These are phyloP conservation scores for Zygosaccharomyces sapae DNA, from an alignment of 1,139 yeast species.

Conservation along the genomic window DNA sequence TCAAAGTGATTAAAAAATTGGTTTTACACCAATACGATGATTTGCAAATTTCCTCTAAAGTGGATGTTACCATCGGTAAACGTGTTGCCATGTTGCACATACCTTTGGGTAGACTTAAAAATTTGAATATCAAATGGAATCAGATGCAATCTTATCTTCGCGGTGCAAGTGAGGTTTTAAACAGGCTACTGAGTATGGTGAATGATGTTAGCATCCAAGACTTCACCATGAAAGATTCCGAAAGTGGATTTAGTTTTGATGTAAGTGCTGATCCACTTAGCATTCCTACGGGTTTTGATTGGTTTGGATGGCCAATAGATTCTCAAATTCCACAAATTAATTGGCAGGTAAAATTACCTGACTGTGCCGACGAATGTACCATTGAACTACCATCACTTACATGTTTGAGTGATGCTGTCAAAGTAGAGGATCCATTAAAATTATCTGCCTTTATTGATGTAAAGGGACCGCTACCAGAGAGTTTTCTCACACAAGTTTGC, in stretches of 20 bases:
- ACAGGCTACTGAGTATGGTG: conserved; percentile 21
- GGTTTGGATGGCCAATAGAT: conserved; percentile 16
- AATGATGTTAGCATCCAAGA: conserved; percentile 19
- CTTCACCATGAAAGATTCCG: conserved; percentile 25
- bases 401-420: conserved; percentile 10
- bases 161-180: conserved; percentile 4
- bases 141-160: conserved; percentile 14
- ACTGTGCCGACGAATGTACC: conserved; percentile 13
- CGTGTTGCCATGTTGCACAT: conserved; percentile 6
- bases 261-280: conserved; percentile 21
- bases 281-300: conserved; percentile 19
- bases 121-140: conserved; percentile 34
- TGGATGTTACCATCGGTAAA: conserved; percentile 24
- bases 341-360: conserved; percentile 17
- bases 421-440: conserved; percentile 6
- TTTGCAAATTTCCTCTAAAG: conserved; percentile 26
- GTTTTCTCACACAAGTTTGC: conserved; percentile 27
- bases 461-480: conserved; percentile 22
- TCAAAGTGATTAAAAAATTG: conserved; percentile 27
- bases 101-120: conserved; percentile 14
- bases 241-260: conserved; percentile 29
- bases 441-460: conserved; percentile 12
- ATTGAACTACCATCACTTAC: conserved; percentile 11
- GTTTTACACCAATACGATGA: conserved; percentile 28
- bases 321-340: conserved; percentile 12